Conservation (phyloP, 306 rosid species). For the Pyrus pyrifolia region DNA sequence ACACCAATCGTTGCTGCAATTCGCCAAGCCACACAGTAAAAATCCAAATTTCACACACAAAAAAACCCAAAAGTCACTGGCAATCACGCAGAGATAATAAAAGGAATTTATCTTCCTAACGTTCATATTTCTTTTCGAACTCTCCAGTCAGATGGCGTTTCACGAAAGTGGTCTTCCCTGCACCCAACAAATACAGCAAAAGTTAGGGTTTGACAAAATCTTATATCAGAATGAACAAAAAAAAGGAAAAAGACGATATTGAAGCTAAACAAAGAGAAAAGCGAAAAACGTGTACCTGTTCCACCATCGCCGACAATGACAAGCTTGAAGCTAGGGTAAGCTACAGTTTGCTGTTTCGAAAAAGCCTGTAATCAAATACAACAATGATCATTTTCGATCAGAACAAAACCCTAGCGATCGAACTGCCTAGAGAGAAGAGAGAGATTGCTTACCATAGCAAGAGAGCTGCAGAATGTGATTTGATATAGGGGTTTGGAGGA, state of each 20-base stretch:
- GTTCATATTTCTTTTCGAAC: conserved; percentile 76
- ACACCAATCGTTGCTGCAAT: conserved; percentile 69
- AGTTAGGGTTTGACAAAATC: neutral
- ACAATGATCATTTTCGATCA: neutral
- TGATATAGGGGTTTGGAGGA: neutral
- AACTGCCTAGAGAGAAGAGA: neutral
- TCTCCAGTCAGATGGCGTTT: conserved; percentile 76
- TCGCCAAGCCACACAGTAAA: neutral
- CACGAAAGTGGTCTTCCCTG: conserved; percentile 76
- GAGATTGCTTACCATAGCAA: neutral
- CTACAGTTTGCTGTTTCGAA: conserved; percentile 66
- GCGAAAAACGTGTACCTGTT: conserved; percentile 33
- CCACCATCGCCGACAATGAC: conserved; percentile 85
- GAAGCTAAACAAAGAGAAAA: neutral
- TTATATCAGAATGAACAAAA: neutral
- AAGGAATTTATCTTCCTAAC: conserved; percentile 21
- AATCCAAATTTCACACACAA: neutral
- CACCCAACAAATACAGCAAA: neutral
- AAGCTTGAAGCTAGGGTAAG: conserved; percentile 75
- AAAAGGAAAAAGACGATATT: neutral
- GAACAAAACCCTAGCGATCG: neutral
- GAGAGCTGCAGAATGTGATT: neutral
- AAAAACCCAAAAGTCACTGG: neutral
- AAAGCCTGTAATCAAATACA: conserved; percentile 34
- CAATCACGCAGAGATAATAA: neutral